phyloP scores from a whole-genome alignment of 1,284 basidiomycete genomes.

The Vanrija sp. region DNA sequence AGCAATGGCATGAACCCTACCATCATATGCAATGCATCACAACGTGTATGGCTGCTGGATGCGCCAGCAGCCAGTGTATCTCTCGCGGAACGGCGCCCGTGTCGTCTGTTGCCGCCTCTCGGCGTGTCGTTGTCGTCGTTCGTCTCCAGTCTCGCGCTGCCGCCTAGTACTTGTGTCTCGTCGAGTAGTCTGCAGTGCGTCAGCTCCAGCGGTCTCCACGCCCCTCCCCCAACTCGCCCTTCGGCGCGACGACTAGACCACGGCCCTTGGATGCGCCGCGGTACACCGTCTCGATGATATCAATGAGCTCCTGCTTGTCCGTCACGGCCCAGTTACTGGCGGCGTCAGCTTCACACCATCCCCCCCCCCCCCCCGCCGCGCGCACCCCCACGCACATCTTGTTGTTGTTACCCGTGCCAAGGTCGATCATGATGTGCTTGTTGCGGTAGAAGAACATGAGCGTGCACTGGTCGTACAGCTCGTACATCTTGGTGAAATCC shows the following conservation, averaged over 20 bases:
- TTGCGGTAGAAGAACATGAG: conserved; percentile 99
- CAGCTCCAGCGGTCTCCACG: not conserved
- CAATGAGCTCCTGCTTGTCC: conserved; percentile 95
- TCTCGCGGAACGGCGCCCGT: not conserved
- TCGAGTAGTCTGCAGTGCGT: conserved; percentile 43
- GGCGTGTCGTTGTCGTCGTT: too few species aligned
- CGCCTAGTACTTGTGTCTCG: conserved; percentile 47
- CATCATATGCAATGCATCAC: conserved; percentile 3
- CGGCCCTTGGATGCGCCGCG: conserved; percentile 95
- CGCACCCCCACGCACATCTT: conserved; percentile 65
- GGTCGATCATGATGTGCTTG: conserved; percentile 99
- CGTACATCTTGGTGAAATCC: conserved; percentile 85
- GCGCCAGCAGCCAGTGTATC: not conserved
- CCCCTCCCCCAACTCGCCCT: conserved; percentile 58
- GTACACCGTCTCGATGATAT: conserved; percentile 98
- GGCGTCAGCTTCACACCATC: not conserved
- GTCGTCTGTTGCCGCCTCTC: not conserved
- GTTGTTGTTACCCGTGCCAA: conserved; percentile 99
- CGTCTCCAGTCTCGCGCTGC: not conserved
- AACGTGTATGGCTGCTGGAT: not conserved
- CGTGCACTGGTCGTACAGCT: conserved; percentile 86
- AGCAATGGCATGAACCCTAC: too few species aligned
- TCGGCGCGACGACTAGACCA: conserved; percentile 95
- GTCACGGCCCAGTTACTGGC: conserved; percentile 92
- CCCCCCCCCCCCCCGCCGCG: too few species aligned